Evolutionary conservation across 2,329 filamentous ascomycete species (phyloP).

Genomic region (Ascocoryne sarcoides): DNA sequence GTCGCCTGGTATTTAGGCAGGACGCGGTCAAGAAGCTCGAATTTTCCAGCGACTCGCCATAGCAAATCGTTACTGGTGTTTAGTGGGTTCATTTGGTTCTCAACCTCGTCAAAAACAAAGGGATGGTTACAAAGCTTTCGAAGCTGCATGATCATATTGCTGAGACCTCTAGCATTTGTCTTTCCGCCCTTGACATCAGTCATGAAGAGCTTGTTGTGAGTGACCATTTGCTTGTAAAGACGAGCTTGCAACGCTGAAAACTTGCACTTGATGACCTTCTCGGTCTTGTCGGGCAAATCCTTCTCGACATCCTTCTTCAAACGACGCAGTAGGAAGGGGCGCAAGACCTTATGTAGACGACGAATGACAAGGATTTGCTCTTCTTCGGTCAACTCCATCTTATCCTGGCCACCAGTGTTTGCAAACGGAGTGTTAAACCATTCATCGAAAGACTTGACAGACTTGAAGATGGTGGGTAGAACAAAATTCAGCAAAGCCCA

Average conservation of each 20-base stretch:
- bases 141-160: constrained; percentile 99
- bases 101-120: constrained; percentile 96
- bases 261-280: constrained; percentile 98
- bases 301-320: constrained; percentile 99
- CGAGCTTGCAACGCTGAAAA: constrained; percentile 91
- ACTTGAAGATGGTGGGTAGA: constrained; percentile 97
- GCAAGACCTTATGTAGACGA: constrained; percentile 93
- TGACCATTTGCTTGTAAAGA: constrained; percentile 95
- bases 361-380: constrained; percentile 97
- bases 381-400: constrained; percentile 99
- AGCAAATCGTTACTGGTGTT: constrained; percentile 84
- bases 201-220: constrained; percentile 87
- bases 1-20: constrained; percentile 87
- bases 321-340: constrained; percentile 94
- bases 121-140: constrained; percentile 98
- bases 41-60: constrained; percentile 95
- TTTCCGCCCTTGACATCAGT: constrained; percentile 94
- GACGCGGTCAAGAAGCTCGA: constrained; percentile 86
- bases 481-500: constrained; percentile 99
- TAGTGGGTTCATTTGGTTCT: constrained; percentile 92
- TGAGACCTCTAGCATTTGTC: constrained; percentile 85
- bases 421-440: constrained; percentile 99
- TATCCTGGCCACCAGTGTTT: constrained; percentile 95
- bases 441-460: constrained; percentile 95
- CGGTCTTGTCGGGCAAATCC: constrained; percentile 96